These are phyloP conservation scores for Backusella luteola DNA, from an alignment of 192 early-diverging fungal genomes.

Conservation along the genomic window DNA sequence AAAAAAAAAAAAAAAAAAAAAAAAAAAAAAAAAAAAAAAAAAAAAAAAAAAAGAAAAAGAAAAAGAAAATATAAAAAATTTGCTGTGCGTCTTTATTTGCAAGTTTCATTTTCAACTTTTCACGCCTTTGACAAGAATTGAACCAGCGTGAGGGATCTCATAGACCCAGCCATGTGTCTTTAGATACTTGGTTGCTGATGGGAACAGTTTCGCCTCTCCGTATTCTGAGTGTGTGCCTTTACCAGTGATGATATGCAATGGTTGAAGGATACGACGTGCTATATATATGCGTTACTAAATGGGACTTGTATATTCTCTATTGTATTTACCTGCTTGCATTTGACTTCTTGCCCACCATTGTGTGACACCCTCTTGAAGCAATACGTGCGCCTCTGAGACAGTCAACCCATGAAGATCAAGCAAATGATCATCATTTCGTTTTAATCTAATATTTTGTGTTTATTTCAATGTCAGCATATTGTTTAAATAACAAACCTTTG, in stretches of 20 bases:
- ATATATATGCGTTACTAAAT: neutral
- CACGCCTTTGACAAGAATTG: constrained; percentile 49
- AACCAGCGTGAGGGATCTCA: constrained; percentile 49
- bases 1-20: neutral
- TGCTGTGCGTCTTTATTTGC: neutral
- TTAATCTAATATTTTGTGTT: neutral
- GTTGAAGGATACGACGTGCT: constrained; percentile 31
- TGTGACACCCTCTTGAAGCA: constrained; percentile 57
- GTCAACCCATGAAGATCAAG: constrained; percentile 72
- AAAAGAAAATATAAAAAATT: neutral
- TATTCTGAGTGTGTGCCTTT: constrained; percentile 63
- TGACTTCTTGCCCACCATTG: constrained; percentile 55
- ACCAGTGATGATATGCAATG: constrained; percentile 67
- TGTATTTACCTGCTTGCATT: constrained; percentile 32
- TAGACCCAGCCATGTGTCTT: constrained; percentile 55
- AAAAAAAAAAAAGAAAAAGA: neutral
- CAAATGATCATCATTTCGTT: constrained; percentile 46
- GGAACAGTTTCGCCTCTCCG: constrained; percentile 54
- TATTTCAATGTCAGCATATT: neutral
- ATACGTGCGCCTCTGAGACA: constrained; percentile 55
- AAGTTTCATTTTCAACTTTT: constrained; percentile 9
- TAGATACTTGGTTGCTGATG: constrained; percentile 46
- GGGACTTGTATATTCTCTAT: neutral
- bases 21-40: neutral
- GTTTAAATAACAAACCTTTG: constrained; percentile 4